Conservation (phyloP, 345 rosid genomes). For the Heritiera fomes region DNA sequence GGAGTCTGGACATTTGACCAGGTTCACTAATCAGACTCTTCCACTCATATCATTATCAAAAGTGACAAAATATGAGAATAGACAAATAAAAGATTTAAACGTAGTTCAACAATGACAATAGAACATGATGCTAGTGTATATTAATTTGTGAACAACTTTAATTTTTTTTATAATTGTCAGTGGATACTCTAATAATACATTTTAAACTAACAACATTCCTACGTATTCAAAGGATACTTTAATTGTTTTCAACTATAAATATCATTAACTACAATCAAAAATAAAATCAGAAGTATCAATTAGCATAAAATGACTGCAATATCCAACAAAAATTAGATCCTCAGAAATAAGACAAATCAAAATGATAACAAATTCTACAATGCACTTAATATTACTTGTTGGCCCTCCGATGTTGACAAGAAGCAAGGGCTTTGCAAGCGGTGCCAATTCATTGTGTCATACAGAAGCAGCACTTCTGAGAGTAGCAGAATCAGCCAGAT, state of each 20-base stretch:
- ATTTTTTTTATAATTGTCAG: not conserved
- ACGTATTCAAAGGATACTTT: too few species aligned
- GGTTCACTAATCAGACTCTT: too few species aligned
- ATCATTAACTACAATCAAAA: not conserved
- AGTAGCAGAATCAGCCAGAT: conserved; percentile 68
- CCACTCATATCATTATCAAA: too few species aligned
- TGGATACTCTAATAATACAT: not conserved
- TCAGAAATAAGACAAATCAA: conserved; percentile 14
- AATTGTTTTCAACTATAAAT: not conserved
- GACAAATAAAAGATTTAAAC: too few species aligned
- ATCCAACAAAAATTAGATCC: conserved; percentile 21
- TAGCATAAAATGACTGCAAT: not conserved
- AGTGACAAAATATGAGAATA: too few species aligned
- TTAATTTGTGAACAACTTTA: not conserved
- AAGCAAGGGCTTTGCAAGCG: conserved; percentile 76
- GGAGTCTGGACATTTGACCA: too few species aligned
- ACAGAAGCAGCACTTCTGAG: conserved; percentile 61
- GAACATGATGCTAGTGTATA: not conserved
- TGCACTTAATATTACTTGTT: conserved; percentile 53
- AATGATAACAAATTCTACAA: conserved; percentile 20
- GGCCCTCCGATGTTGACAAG: conserved; percentile 96
- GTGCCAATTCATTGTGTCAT: conserved; percentile 72
- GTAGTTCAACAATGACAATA: not conserved
- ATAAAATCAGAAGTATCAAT: not conserved
- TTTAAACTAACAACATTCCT: not conserved